Evolutionary conservation across 768 basidiomycete species (phyloP).

Genomic region (Podaxis sp.): DNA sequence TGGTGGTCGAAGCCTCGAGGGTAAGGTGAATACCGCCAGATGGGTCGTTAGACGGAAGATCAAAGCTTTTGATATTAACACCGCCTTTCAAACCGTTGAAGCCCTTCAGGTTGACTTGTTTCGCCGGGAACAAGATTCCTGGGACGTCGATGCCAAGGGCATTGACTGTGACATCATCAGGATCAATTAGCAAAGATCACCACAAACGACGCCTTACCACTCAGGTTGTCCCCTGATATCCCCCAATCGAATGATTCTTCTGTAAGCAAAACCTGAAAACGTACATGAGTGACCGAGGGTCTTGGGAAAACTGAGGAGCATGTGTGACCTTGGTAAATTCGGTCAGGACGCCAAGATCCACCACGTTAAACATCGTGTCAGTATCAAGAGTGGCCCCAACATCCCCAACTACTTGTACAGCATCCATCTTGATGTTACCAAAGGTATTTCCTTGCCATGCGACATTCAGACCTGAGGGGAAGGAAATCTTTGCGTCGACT

Average conservation of each 20-base stretch:
- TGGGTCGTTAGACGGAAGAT: conserved; percentile 69
- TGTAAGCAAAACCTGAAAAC: conserved; percentile 51
- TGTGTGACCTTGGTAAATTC: conserved; percentile 60
- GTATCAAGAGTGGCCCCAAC: conserved; percentile 60
- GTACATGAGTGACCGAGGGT: neutral
- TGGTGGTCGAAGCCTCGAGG: conserved; percentile 56
- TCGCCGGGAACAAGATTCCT: conserved; percentile 53
- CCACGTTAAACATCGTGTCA: conserved; percentile 56
- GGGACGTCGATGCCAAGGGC: conserved; percentile 62
- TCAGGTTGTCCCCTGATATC: conserved; percentile 63
- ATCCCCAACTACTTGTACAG: conserved; percentile 59
- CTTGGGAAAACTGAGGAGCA: neutral
- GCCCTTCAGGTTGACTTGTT: conserved; percentile 64
- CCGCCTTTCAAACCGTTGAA: conserved; percentile 67
- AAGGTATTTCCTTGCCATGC: conserved; percentile 58
- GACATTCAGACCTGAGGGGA: conserved; percentile 60
- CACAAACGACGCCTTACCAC: conserved; percentile 38
- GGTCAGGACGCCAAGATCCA: conserved; percentile 54
- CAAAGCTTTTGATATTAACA: conserved; percentile 65
- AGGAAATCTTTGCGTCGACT: conserved; percentile 71
- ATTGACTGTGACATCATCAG: conserved; percentile 35
- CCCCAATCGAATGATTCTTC: conserved; percentile 69
- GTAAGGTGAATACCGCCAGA: conserved; percentile 71
- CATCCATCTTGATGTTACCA: conserved; percentile 59
- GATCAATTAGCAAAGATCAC: neutral